These are phyloP conservation scores for Botrytis sinoallii DNA, from an alignment of 2,329 filamentous ascomycete genomes.

Conservation along the genomic window DNA sequence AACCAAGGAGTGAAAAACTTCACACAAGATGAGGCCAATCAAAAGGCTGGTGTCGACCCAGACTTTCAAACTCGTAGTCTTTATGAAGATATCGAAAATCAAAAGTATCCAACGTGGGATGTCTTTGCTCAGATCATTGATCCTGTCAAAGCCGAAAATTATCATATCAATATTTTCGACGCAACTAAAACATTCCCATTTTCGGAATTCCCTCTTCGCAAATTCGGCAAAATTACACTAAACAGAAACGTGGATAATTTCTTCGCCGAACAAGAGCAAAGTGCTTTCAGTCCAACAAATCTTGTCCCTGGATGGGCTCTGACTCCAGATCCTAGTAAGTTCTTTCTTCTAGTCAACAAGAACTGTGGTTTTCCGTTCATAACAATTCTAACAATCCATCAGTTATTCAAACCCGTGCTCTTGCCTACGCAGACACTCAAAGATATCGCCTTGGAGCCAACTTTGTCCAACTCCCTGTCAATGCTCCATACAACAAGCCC, in stretches of 20 bases:
- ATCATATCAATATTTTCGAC: constrained; percentile 50
- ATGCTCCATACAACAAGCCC: constrained; percentile 41
- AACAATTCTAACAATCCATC: constrained; percentile 16
- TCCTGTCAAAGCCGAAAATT: constrained; percentile 22
- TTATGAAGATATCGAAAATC: constrained; percentile 52
- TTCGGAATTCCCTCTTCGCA: constrained; percentile 44
- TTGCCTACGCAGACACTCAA: constrained; percentile 55
- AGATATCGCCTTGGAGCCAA: constrained; percentile 55
- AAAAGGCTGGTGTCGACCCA: constrained; percentile 39
- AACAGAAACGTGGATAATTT: constrained; percentile 54
- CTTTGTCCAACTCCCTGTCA: constrained; percentile 54
- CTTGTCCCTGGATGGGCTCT: constrained; percentile 51
- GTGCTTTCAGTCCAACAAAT: constrained; percentile 63
- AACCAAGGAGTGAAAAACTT: constrained; percentile 47
- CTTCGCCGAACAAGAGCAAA: constrained; percentile 65
- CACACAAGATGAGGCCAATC: constrained; percentile 47
- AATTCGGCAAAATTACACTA: constrained; percentile 47
- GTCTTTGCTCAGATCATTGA: constrained; percentile 48
- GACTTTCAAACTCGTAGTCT: constrained; percentile 44
- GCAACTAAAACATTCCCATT: constrained; percentile 54
- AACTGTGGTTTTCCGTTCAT: too few species aligned
- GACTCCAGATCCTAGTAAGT: constrained; percentile 1
- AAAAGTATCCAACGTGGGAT: constrained; percentile 50
- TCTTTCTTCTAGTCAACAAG: neutral
- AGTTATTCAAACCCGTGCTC: constrained; percentile 51